These are phyloP conservation scores for Juncus inflexus DNA, from an alignment of 176 grass and related monocot species.

Conservation along the genomic window DNA sequence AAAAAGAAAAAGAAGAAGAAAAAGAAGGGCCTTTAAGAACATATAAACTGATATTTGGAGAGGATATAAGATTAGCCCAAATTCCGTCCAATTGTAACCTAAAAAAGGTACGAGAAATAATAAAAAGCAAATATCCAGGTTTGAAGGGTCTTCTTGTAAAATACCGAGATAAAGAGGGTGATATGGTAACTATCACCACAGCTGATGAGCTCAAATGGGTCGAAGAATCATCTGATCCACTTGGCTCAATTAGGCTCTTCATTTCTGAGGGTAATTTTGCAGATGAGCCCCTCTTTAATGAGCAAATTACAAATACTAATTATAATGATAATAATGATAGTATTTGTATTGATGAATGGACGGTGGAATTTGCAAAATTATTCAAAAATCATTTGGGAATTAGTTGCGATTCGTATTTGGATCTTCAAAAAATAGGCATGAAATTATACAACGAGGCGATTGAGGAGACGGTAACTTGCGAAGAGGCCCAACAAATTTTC, in stretches of 20 bases:
- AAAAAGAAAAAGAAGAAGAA: conserved; percentile 22
- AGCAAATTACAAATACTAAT: conserved; percentile 32
- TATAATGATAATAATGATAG: conserved; percentile 28
- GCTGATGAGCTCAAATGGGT: conserved; percentile 71
- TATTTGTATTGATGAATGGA: conserved; percentile 55
- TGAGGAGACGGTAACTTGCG: conserved; percentile 80
- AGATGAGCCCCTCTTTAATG: conserved; percentile 31
- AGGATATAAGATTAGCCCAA: conserved; percentile 89
- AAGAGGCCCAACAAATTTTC: conserved; percentile 83
- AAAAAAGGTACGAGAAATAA: conserved; percentile 54
- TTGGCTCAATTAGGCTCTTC: conserved; percentile 56
- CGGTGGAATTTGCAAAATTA: conserved; percentile 66
- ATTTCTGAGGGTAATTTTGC: conserved; percentile 69
- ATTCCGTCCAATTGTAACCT: conserved; percentile 59
- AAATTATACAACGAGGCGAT: conserved; percentile 70
- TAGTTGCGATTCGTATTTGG: conserved; percentile 62
- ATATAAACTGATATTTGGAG: conserved; percentile 76
- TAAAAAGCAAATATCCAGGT: conserved; percentile 65
- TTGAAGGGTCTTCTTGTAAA: conserved; percentile 72
- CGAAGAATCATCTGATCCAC: conserved; percentile 47
- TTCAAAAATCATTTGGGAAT: conserved; percentile 78
- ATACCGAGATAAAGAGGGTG: conserved; percentile 84
- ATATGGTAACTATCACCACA: conserved; percentile 86
- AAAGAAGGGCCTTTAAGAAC: conserved; percentile 44
- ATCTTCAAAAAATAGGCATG: conserved; percentile 67